Conservation (phyloP, 805 yeast species). For the Candida jianshihensis region DNA sequence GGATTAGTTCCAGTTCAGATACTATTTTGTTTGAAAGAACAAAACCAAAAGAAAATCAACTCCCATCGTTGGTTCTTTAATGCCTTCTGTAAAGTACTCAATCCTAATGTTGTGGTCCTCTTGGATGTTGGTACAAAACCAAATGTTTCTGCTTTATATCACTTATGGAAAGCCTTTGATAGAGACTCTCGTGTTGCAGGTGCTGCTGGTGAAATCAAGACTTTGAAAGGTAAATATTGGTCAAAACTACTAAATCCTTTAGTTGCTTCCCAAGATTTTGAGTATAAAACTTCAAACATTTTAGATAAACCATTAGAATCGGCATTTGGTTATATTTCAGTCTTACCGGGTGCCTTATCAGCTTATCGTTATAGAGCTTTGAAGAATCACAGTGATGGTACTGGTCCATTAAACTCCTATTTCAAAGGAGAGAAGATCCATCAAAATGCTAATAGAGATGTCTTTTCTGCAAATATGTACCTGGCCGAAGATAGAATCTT, state of each 20-base stretch:
- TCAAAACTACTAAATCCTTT: conserved; percentile 76
- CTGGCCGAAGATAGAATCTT: conserved; percentile 93
- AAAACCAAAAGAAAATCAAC: conserved; percentile 87
- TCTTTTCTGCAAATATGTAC: conserved; percentile 94
- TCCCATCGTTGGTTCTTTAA: conserved; percentile 98
- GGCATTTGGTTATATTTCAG: conserved; percentile 86
- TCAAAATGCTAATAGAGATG: conserved; percentile 57
- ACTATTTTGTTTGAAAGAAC: conserved; percentile 86
- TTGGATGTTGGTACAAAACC: conserved; percentile 98
- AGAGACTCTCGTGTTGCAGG: conserved; percentile 96
- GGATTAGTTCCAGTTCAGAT: conserved; percentile 93
- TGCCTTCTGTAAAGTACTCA: conserved; percentile 85
- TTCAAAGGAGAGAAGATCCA: conserved; percentile 78
- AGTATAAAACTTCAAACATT: conserved; percentile 94
- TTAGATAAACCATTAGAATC: conserved; percentile 92
- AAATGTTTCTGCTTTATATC: conserved; percentile 81
- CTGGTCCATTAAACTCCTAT: conserved; percentile 85
- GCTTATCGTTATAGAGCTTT: conserved; percentile 90
- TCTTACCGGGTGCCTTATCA: conserved; percentile 91
- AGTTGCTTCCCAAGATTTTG: conserved; percentile 94
- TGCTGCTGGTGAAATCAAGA: conserved; percentile 96
- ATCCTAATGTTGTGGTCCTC: conserved; percentile 84
- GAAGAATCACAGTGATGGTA: conserved; percentile 78
- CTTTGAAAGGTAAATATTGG: conserved; percentile 91
- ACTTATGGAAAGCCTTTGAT: conserved; percentile 96